Evolutionary conservation across 2,329 filamentous ascomycete genomes (phyloP).

Genomic region (Alternaria longipes): DNA sequence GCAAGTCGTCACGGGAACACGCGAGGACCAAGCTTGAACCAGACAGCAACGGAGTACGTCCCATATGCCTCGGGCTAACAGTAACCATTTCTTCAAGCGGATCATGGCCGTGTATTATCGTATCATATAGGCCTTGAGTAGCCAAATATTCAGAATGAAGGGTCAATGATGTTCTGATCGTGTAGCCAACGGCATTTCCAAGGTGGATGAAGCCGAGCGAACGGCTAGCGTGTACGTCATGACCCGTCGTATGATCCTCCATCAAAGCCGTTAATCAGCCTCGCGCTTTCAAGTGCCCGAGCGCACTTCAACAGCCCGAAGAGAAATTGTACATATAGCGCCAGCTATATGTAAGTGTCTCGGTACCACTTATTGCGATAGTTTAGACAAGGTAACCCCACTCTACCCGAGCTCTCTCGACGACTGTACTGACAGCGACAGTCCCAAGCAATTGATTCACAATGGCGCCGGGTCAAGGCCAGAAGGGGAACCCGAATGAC

Average conservation of each 20-base stretch:
- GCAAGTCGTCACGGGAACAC: constrained; percentile 37
- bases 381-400: neutral
- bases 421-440: neutral
- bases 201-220: neutral
- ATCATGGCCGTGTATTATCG: neutral
- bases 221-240: constrained; percentile 15
- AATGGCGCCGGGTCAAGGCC: constrained; percentile 4
- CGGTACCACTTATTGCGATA: neutral
- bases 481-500: constrained; percentile 20
- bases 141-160: neutral
- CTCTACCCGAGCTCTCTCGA: neutral
- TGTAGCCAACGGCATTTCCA: neutral
- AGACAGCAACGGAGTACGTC: neutral
- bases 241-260: neutral
- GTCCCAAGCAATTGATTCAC: neutral
- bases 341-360: neutral
- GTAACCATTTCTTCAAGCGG: neutral
- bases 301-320: neutral
- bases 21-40: neutral
- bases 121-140: neutral
- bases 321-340: neutral
- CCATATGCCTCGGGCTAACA: neutral
- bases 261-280: neutral
- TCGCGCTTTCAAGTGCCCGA: constrained; percentile 6
- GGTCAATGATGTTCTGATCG: neutral